Evolutionary conservation across 2,329 filamentous ascomycete genomes (phyloP), one percentile per base, ranked within the genome.

Genomic region (Cladosporium sp.): DNA sequence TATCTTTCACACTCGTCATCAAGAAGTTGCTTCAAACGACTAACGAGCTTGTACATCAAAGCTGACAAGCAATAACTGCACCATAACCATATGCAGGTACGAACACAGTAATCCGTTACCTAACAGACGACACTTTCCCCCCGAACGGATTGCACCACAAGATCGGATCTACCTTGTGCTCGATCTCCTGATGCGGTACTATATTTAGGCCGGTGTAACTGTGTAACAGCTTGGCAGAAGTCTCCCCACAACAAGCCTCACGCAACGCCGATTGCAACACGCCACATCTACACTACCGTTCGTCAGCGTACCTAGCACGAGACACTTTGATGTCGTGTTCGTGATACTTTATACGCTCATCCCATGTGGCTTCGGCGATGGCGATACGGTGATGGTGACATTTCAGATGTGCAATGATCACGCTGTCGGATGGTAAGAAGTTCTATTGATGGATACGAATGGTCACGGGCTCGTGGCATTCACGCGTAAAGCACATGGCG

Each of bases 241-340:
- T 34, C n/a, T 34, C 52, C 34, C 52, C 52, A 55, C 28, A 18
- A 11, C 32, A 26, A 55, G 52, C 52, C 30, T 21, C n/a, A 21
- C 51, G 18, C 38, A 47, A 21, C 28, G 52, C 52, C 52, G 11
- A 30, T 34, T 55, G 52, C 18, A 55, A 55, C 52, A 55, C 52
- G 52, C 52, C 52, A 34, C 52, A 34, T n/a, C 5, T 0, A 47
- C 41, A 24, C 41, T 47, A 12, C 41, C 10, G 41, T n/a, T 44
- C 18, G 14, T 15, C 36, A 14, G 36, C 36, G 15, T 21, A 44
- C 6, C 7, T 44, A 7, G 18, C 38, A 44, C 18, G 38, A 44
- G 38, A 44, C 15, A n/a, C 51, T 30, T 32, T 54, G 28, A 11
- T 12, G 18, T 54, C 51, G 51, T 54, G 28, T 54, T 54, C 14